Evolutionary conservation across 2,329 filamentous ascomycete genomes (phyloP).

Genomic region (Alternaria triticimaculans): DNA sequence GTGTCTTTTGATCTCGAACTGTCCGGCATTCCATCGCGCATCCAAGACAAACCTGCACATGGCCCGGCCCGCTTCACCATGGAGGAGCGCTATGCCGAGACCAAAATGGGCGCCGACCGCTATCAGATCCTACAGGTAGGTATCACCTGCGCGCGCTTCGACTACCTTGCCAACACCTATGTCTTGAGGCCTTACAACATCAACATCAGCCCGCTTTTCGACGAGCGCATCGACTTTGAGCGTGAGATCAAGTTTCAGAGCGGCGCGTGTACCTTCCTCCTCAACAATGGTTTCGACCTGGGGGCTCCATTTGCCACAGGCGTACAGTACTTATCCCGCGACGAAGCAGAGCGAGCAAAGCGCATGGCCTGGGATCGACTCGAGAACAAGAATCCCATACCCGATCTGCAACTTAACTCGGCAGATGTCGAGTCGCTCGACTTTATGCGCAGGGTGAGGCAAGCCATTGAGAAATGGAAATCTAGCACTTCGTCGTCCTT

Average conservation of each 20-base stretch:
- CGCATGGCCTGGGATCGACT: slow-evolving; percentile 53
- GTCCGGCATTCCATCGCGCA: slow-evolving; percentile 63
- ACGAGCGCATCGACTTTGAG: slow-evolving; percentile 63
- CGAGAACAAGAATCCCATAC: slow-evolving; percentile 43
- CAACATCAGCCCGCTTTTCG: slow-evolving; percentile 63
- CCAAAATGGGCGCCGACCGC: slow-evolving; percentile 65
- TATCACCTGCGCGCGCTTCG: slow-evolving; percentile 69
- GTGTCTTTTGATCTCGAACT: slow-evolving; percentile 72
- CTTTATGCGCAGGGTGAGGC: slow-evolving; percentile 57
- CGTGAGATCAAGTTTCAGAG: slow-evolving; percentile 66
- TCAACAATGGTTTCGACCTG: slow-evolving; percentile 65
- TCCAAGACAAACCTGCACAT: slow-evolving; percentile 45
- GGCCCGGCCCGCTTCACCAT: slow-evolving; percentile 56
- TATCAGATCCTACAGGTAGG: slow-evolving; percentile 72
- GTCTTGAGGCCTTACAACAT: slow-evolving; percentile 70
- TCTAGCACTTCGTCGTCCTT: slow-evolving; percentile 19
- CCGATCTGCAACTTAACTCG: slow-evolving; percentile 58
- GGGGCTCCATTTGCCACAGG: slow-evolving; percentile 62
- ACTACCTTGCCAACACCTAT: slow-evolving; percentile 58
- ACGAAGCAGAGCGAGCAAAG: slow-evolving; percentile 61
- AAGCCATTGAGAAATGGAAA: slow-evolving; percentile 57
- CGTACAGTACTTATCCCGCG: slow-evolving; percentile 67
- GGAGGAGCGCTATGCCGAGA: slow-evolving; percentile 67
- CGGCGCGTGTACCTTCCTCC: slow-evolving; percentile 67
- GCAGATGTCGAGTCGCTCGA: slow-evolving; percentile 60